Evolutionary conservation across 2,329 filamentous ascomycete genomes (phyloP).

Genomic region (Colletotrichum tropicale): DNA sequence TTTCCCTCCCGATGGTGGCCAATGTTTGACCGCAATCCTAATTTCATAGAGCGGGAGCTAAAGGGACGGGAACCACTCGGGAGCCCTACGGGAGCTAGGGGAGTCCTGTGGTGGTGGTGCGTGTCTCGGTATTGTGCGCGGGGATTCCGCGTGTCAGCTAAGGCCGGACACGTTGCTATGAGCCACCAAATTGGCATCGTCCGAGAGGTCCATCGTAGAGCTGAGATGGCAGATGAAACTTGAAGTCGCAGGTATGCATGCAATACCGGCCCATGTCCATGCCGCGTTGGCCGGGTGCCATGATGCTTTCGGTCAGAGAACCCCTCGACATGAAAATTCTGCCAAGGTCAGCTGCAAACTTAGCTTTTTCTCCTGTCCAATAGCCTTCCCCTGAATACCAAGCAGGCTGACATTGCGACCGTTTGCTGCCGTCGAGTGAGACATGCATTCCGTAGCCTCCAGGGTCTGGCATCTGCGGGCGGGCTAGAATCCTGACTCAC

Average conservation of each 20-base stretch:
- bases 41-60: not conserved
- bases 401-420: not conserved
- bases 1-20: not conserved
- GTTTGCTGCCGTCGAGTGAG: not conserved
- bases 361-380: not conserved
- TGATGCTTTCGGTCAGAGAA: not conserved
- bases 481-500: not conserved
- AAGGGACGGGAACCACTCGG: not conserved
- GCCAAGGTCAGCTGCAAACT: not conserved
- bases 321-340: not conserved
- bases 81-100: not conserved
- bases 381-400: not conserved
- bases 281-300: not conserved
- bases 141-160: not conserved
- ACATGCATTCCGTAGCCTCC: accelerated
- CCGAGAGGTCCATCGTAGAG: not conserved
- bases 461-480: not conserved
- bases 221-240: not conserved
- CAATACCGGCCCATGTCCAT: no score
- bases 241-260: not conserved
- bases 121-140: not conserved
- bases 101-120: not conserved
- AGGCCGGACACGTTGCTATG: not conserved
- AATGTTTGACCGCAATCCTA: accelerated
- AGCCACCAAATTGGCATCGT: not conserved